These are phyloP conservation scores for Pulveroboletus sp. DNA, from an alignment of 768 basidiomycete species.

Conservation along the genomic window DNA sequence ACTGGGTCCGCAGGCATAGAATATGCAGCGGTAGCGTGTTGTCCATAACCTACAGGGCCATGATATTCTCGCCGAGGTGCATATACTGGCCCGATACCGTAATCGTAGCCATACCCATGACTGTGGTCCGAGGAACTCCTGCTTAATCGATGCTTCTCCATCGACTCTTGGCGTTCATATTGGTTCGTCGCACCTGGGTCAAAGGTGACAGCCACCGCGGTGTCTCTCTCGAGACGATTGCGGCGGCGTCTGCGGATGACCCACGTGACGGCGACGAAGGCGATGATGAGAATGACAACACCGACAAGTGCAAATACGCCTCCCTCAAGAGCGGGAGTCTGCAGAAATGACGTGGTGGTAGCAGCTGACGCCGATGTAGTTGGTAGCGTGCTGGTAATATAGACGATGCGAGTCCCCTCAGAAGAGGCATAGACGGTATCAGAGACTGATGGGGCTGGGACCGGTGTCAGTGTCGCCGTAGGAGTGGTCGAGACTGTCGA, in stretches of 20 bases:
- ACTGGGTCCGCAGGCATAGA: background rate
- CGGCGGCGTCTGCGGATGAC: slow-evolving; percentile 46
- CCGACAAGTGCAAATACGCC: slow-evolving; percentile 53
- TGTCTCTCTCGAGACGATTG: slow-evolving; percentile 31
- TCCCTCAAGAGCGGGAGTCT: slow-evolving; percentile 62
- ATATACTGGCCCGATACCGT: slow-evolving; percentile 20
- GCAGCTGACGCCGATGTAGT: slow-evolving; percentile 21
- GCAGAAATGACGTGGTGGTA: slow-evolving; percentile 43
- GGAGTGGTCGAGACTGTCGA: slow-evolving; percentile 5
- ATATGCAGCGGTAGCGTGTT: slow-evolving; percentile 12
- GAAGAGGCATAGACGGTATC: slow-evolving; percentile 19
- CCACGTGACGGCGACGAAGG: slow-evolving; percentile 43
- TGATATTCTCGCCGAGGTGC: slow-evolving; percentile 17
- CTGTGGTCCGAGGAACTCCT: slow-evolving; percentile 24
- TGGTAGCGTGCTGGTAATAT: slow-evolving; percentile 31
- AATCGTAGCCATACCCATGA: slow-evolving; percentile 18
- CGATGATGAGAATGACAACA: slow-evolving; percentile 40
- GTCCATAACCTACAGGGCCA: slow-evolving; percentile 20
- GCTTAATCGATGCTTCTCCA: slow-evolving; percentile 23
- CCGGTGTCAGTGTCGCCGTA: slow-evolving; percentile 14
- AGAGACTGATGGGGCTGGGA: slow-evolving; percentile 21
- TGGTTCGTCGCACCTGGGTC: slow-evolving; percentile 35
- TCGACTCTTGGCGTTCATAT: slow-evolving; percentile 18
- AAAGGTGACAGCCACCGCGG: slow-evolving; percentile 47
- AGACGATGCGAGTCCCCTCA: slow-evolving; percentile 24